phyloP scores from a whole-genome alignment of 257 asterid species.

The Solanum chaucha region DNA sequence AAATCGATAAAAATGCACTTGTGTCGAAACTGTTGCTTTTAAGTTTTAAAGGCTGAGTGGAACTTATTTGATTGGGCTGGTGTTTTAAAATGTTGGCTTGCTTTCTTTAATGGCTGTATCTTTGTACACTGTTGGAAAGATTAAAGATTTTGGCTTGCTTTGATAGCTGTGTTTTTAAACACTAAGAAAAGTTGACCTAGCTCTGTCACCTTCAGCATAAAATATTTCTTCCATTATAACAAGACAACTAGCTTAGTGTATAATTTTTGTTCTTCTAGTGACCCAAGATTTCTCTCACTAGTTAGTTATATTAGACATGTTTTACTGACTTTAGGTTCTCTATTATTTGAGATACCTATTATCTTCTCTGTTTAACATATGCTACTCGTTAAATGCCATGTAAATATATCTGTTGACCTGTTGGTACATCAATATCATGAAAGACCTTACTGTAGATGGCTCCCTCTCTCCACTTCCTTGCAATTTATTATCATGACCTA shows the following conservation, averaged over 20 bases:
- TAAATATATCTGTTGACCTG: background rate
- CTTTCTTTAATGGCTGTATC: background rate
- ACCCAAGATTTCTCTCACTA: background rate
- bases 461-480: background rate
- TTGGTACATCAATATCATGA: background rate
- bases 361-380: background rate
- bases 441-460: background rate
- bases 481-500: background rate
- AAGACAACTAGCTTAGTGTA: background rate
- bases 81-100: background rate
- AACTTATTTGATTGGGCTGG: background rate
- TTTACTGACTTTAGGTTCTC: background rate
- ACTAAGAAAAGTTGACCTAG: background rate
- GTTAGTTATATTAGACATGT: background rate
- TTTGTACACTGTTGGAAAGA: background rate
- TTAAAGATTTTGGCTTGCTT: background rate
- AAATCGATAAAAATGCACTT: background rate
- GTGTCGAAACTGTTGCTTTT: background rate
- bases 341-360: background rate
- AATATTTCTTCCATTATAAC: background rate
- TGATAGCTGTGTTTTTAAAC: background rate
- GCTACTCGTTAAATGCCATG: background rate
- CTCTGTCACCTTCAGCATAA: background rate
- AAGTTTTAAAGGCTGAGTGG: background rate
- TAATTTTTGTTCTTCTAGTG: background rate